These are phyloP conservation scores for Mucuna pruriens DNA, from an alignment of 306 rosid species.

Conservation along the genomic window DNA sequence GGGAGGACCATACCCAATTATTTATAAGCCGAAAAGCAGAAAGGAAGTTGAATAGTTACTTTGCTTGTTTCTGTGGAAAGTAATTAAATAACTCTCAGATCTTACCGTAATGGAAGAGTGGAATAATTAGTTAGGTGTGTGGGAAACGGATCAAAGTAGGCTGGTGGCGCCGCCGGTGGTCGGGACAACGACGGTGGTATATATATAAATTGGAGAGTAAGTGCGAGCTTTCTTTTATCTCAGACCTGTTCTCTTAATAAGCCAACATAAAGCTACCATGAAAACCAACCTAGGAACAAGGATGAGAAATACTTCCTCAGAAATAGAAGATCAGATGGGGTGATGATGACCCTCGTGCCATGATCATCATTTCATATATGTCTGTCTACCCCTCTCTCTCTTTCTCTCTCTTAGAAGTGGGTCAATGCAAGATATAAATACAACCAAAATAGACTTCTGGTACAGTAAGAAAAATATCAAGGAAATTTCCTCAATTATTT, in stretches of 20 bases:
- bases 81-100: background rate
- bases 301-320: slow-evolving; percentile 60
- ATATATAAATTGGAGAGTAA: slow-evolving; percentile 22
- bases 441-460: slow-evolving; percentile 69
- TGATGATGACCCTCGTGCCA: slow-evolving; percentile 72
- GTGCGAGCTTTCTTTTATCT: slow-evolving; percentile 35
- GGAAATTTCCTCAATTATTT: slow-evolving; percentile 71
- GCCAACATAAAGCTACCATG: slow-evolving; percentile 56
- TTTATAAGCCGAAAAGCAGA: slow-evolving; percentile 3
- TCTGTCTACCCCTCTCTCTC: slow-evolving; percentile 27
- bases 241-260: slow-evolving; percentile 51
- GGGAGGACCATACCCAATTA: background rate
- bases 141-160: background rate
- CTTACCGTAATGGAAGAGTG: slow-evolving; percentile 35
- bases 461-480: slow-evolving; percentile 23
- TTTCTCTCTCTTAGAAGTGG: slow-evolving; percentile 46
- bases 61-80: slow-evolving; percentile 29
- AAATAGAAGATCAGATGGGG: slow-evolving; percentile 70
- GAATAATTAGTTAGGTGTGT: slow-evolving; percentile 1
- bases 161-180: background rate
- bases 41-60: background rate
- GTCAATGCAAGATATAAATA: slow-evolving; percentile 89
- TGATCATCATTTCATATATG: slow-evolving; percentile 54
- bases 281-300: slow-evolving; percentile 62
- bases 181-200: slow-evolving; percentile 6